Evolutionary conservation across 257 asterid genomes (phyloP), one percentile per base, ranked within the genome.

Genomic region (Ophiorrhiza pumila): DNA sequence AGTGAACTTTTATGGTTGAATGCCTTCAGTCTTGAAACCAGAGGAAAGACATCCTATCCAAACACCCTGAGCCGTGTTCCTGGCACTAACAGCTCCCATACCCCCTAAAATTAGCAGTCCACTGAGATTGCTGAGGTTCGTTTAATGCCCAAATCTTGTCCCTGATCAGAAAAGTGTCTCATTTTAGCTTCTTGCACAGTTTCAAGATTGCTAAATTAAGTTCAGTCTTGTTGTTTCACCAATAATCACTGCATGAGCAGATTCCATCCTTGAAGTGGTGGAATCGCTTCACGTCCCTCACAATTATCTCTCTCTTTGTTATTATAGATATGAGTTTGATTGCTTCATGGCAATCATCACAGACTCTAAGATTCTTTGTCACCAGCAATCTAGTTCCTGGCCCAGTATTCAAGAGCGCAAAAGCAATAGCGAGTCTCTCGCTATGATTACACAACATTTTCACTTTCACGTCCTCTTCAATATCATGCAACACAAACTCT

Each of bases 381-480:
- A 90, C 61, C 74, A 86, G 35, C 80, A 90, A 63, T 74, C 86
- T 83, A 50, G 87, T 80, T 65, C 88, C 90, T 2, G 77, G 86
- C 18, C 73, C 34, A 0, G 86, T 83, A 62, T 85, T 90, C 84
- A 86, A 46, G 65, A 86, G 78, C 76, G 89, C 94, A 17, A 78
- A 86, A 43, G 83, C 92, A 76, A 86, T 86, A 45, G 94, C 89
- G 49, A 90, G 90, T 75, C 94, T 80, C 80, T 89, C 90, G 13
- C 89, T 86, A 66, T 90, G 91, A 77, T 79, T 77, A n/a, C 83
- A 61, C 80, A 89, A 60, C 89, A 89, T 85, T 62, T 75, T 74
- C 32, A 79, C 82, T 79, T 87, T 88, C 27, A 80, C 87, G 9
- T 82, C 80, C 79, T 86, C 91, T 64, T 80, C 86, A 31, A 90